Conservation (phyloP, 352 stramenopile species). For the Stephanocyclus meneghinianus region DNA sequence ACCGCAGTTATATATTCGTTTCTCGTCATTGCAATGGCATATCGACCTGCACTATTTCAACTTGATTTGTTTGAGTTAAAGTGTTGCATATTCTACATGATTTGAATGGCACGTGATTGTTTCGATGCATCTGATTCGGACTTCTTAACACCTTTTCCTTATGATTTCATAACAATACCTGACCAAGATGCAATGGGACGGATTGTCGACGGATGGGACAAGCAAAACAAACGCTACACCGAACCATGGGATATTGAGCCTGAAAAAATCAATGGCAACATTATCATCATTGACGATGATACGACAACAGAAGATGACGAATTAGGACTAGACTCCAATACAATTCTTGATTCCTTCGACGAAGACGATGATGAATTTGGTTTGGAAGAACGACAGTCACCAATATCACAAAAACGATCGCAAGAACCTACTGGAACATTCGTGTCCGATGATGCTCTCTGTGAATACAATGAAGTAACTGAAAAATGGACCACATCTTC, state of each 20-base stretch:
- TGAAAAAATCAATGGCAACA: not conserved
- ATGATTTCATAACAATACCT: not conserved
- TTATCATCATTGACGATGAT: conserved; percentile 6
- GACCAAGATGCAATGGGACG: conserved; percentile 22
- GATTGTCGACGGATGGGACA: conserved; percentile 40
- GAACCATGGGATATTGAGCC: conserved; percentile 32
- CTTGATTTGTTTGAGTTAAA: too few species aligned
- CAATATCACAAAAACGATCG: not conserved
- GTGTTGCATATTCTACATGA: too few species aligned
- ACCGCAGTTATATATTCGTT: not conserved
- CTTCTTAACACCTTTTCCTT: not conserved
- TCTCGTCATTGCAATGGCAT: not conserved
- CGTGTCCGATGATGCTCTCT: conserved; percentile 17
- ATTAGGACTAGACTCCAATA: conserved; percentile 13
- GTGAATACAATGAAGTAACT: conserved; percentile 41
- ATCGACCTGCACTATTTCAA: not conserved
- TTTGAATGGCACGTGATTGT: too few species aligned
- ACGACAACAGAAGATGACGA: conserved; percentile 25
- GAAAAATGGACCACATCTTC: conserved; percentile 30
- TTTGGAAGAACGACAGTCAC: not conserved
- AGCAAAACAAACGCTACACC: conserved; percentile 28
- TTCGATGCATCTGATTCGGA: not conserved
- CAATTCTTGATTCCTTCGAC: not conserved
- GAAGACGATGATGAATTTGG: conserved; percentile 15
- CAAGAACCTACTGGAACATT: not conserved